Evolutionary conservation across 306 rosid genomes (phyloP), one percentile per base, ranked within the genome.

Genomic region (Cercis canadensis): DNA sequence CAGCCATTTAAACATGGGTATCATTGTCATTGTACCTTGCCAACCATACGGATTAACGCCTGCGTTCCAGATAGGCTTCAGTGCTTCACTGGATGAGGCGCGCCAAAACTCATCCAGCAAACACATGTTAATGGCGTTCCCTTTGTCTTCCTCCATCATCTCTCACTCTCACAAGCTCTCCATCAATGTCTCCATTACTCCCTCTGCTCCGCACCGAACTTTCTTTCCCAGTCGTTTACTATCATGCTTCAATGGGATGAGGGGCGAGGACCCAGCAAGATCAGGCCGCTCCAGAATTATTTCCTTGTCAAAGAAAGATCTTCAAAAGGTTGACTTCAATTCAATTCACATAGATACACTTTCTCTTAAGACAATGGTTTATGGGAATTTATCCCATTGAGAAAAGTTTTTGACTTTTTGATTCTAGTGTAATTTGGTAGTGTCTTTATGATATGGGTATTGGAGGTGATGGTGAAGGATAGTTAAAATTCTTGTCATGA

Each of bases 101-200:
- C 84, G 89, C 89, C 86, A 81, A 78, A 81, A 62, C 53, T 65
- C 60, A 52, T 33, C 72, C 76, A 59, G 18, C 70, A 49, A 84
- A 58, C 45, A 43, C 60, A 78, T 49, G 34, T 63, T 62, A 21
- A 90, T 90, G 96, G 88, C 96, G 64, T 81, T 88, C 62, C 71
- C 83, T 71, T 55, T 84, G 61, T 84, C 88, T 57, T 76, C 88
- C 59, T 75, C 85, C 84, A 16, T 61, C 32, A 1, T 63, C 68
- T 72, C 82, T 34, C 76, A 60, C 73, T 49, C 50, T 37, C 54
- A 44, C 54, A 84, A 78, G 69, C 83, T 65, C 60, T 70, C 69
- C 50, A 32, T 82, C 73, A 68, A 81, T 76, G 49, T 72, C 51
- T 68, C 67, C 51, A 4, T 56, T 44, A 56, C 78, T 61, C 56